Evolutionary conservation across 805 yeast genomes (phyloP), one percentile per base, ranked within the genome.

Genomic region (Babjeviella inositovora): DNA sequence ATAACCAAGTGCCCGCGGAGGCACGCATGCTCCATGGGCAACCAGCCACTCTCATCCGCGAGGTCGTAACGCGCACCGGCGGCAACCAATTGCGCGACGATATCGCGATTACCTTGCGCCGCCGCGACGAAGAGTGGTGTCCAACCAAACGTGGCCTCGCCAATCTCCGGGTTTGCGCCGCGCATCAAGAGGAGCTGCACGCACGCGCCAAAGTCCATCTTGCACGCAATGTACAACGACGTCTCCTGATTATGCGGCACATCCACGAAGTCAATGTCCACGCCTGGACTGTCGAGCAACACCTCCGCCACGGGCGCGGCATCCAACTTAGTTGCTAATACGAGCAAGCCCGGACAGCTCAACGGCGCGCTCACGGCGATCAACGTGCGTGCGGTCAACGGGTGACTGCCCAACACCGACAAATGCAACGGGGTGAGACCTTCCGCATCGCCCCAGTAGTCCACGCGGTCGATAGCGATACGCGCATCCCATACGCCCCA

Each of bases 1-100:
- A 81, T 64, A 3, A 53, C 59, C 28, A 85, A 50, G 43, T 84
- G 93, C 5, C 97, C 97, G 35, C 96, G 62, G 21, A 87, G 53
- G 23, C 81, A 73, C 0, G 96, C 95, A 45, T 87, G 97, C 39
- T 87, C 97, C 71, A 82, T 71, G n/a, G 97, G 94, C 11, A 82
- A 69, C 97, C 97, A 87, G 1, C 96, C 96, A 24, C 90, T 74
- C 21, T 69, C 74, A 49, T 87, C 97, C 10, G 63, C 57, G 14
- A 55, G 47, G 20, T 64, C 61, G 28, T 51, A 64, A 6, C 56
- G 50, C 5, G 82, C 76, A 11, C 68, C 70, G 20, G 57, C 39
- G 0, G 50, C 47, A 14, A 73, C 44, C 30, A 87, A 54, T 6
- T 63, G 29, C 20, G 61, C 44, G 5, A 71, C 80, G 19, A 80